Percentiles rank a stretch among this genome's conserved stretches.
Conservation (phyloP, 2,329 filamentous ascomycete species). For the Onygenales sp. region DNA sequence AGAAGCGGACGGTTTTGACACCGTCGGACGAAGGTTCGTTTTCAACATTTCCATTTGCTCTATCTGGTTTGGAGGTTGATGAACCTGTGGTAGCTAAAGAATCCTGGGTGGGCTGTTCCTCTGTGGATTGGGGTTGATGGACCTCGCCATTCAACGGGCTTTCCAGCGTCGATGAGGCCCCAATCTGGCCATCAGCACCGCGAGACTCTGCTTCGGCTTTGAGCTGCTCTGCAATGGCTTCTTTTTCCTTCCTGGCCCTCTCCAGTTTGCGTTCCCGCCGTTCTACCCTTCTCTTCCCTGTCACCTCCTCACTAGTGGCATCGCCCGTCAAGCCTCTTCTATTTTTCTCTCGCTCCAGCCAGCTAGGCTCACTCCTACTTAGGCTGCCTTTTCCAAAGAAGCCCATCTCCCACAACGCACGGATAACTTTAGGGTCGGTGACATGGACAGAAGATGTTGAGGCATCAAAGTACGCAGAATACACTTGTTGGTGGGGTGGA, state of each 20-base stretch:
- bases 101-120: not conserved
- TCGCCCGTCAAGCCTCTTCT: conserved; percentile 54
- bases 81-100: conserved; percentile 9
- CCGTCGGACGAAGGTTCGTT: conserved; percentile 10
- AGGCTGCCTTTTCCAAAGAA: conserved; percentile 94
- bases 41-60: conserved; percentile 3
- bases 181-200: not conserved
- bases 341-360: conserved; percentile 75
- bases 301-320: conserved; percentile 74
- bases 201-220: conserved; percentile 41
- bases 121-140: not conserved
- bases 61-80: conserved; percentile 8
- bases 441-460: conserved; percentile 78
- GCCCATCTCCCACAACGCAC: conserved; percentile 87
- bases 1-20: conserved; percentile 60
- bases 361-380: conserved; percentile 89
- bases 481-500: conserved; percentile 53
- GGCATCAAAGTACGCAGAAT: conserved; percentile 70
- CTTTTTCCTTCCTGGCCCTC: conserved; percentile 75
- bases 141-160: not conserved
- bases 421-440: conserved; percentile 63
- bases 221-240: conserved; percentile 67
- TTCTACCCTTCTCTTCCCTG: conserved; percentile 66
- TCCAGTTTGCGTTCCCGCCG: conserved; percentile 82
- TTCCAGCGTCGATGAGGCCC: not conserved